Base-by-base conservation (phyloP, 176 grass and related monocot genomes). In the Bonia amplexicaulis region DNA sequence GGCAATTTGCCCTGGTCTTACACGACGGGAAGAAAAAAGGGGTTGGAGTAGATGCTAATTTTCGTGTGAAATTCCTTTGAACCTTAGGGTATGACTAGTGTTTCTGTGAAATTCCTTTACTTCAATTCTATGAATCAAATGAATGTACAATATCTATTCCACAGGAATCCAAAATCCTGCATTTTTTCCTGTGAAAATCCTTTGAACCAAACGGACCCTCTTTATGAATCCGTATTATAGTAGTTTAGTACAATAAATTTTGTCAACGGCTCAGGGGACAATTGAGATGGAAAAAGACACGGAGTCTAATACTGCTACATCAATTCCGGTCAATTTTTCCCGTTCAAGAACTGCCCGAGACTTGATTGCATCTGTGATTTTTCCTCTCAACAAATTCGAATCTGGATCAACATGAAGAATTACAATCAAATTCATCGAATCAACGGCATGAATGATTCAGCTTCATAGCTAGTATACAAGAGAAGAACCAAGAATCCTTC, bases 241-340 rank as follows among this genome's bases (percentile, higher is more conserved):
- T 11, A 37, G 2, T 27, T 35, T 54, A 31, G 44, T 51, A 62
- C 19, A 74, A 68, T 81, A 81, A 70, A 35, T 89, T 37, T 46
- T 63, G 63, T 85, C 71, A 70, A 25, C 45, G 65, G 25, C 25
- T 77, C 82, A 19, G 74, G 74, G 54, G 35, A 49, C 73, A 63
- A 77, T 14, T 6, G 44, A 61, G 35, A 42, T 31, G 4, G 62
- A 62, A 25, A 71, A 71, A 15, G 57, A 66, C 69, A 23, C 4
- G 41, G 53, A 10, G 55, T 20, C 20, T 16, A 17, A 49, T 16
- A 61, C 3, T 1, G 8, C 2, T 19, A 5, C 44, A 53, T 20
- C 45, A 25, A 25, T 79, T 79, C 83, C 23, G 33, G 53, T 77
- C 77, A 82, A 26, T 71, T 71, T 62, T 42, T 70, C 31, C 6